A percentile compares a stretch with the other conserved stretches of the same genome.
Conservation (phyloP, 345 rosid species). For the Anacardium occidentale region DNA sequence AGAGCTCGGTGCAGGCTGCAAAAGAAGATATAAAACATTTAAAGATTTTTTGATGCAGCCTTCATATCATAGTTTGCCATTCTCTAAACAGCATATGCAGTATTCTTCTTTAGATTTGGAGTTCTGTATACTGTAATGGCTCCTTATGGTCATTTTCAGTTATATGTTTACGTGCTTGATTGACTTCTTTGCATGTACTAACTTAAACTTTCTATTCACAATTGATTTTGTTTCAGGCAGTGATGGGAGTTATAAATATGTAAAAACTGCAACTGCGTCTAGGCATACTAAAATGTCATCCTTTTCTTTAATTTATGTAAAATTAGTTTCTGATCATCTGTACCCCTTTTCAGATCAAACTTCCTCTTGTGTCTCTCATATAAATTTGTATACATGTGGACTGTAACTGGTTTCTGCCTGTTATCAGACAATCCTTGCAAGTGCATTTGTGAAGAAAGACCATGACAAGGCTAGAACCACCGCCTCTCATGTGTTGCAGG, state of each 20-base stretch:
- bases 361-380: not conserved
- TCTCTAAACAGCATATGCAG: not conserved
- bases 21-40: not conserved
- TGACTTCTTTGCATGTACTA: too few species aligned
- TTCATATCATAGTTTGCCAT: not conserved
- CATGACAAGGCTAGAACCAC: conserved; percentile 34
- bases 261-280: not conserved
- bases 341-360: not conserved
- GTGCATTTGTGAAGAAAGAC: conserved; percentile 53
- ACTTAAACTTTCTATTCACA: conserved; percentile 6
- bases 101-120: not conserved
- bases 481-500: conserved; percentile 58
- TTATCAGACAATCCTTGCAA: conserved; percentile 55
- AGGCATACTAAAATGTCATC: not conserved
- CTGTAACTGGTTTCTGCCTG: not conserved
- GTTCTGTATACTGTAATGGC: not conserved
- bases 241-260: not conserved
- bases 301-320: not conserved
- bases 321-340: not conserved
- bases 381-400: not conserved
- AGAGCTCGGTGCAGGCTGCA: not conserved
- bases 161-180: too few species aligned
- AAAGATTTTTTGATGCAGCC: not conserved
- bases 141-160: not conserved
- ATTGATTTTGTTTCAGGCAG: not conserved